Conservation (phyloP, 768 basidiomycete genomes). For the Galerina marginata region DNA sequence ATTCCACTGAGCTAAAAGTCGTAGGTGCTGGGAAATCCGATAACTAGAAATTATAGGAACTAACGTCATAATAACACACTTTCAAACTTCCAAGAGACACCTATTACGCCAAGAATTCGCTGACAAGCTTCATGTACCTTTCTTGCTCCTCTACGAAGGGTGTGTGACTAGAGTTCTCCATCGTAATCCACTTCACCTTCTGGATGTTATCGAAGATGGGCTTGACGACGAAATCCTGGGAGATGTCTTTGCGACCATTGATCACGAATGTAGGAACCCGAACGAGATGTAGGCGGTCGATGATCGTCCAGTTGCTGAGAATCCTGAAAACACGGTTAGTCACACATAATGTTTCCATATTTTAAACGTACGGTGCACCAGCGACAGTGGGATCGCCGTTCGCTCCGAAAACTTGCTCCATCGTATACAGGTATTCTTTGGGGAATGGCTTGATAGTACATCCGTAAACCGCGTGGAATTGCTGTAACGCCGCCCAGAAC, state of each 20-base stretch:
- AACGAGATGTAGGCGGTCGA: slow-evolving; percentile 48
- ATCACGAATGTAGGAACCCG: slow-evolving; percentile 43
- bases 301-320: slow-evolving; percentile 49
- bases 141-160: slow-evolving; percentile 49
- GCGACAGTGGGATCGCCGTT: background rate
- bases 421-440: background rate
- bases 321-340: slow-evolving; percentile 9
- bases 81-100: too few species aligned
- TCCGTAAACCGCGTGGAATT: background rate
- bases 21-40: too few species aligned
- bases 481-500: background rate
- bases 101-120: slow-evolving; percentile 31
- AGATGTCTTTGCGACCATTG: slow-evolving; percentile 47
- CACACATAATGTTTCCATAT: too few species aligned
- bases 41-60: too few species aligned
- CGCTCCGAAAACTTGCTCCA: slow-evolving; percentile 2
- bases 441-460: background rate
- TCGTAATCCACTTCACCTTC: slow-evolving; percentile 49
- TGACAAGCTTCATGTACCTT: slow-evolving; percentile 41
- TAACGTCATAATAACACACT: too few species aligned
- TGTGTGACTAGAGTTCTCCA: slow-evolving; percentile 50
- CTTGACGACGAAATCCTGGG: slow-evolving; percentile 41
- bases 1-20: too few species aligned
- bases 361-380: background rate
- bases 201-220: slow-evolving; percentile 45